Evolutionary conservation across 129 eudicot genomes (phyloP), one percentile per base, ranked within the genome.

Genomic region (Scalesia atractyloides): DNA sequence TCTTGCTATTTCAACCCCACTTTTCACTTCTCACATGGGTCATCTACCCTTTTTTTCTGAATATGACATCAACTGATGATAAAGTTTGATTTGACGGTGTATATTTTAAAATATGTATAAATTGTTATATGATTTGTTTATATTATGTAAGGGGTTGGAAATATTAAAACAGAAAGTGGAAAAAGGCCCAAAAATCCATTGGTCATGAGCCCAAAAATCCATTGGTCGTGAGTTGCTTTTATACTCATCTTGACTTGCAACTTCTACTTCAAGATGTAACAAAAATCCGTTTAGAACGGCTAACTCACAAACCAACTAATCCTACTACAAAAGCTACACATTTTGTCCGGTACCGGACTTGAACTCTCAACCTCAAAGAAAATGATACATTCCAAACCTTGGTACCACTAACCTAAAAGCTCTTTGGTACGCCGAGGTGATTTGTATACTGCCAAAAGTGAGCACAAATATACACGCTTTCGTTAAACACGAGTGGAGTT

Each of bases 201-300:
- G 70, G 82, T 64, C 77, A 61, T 72, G 80, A 66, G 76, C 44
- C 80, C 66, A 63, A 75, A 82, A 69, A 80, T 17, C 69, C 70
- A 60, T 64, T 80, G 70, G 82, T 64, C 77, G 53, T 72, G 80
- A 66, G 76, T 79, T 80, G 84, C 72, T 59, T 73, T 76, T 39
- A 41, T 8, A 17, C 26, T 61, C 63, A 63, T 12, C 51, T 33
- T 9, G n/a, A 50, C 24, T 26, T 64, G 22, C 69, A 79, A 44
- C 65, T 60, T 58, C 64, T 64, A 51, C 15, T 69, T 62, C 76
- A 49, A 43, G 15, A 53, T 37, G 67, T 61, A 41, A 41, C 1
- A 0, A 41, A 7, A 41, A 7, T 41, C 46, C 46, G 10, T 41
- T 41, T 41, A 41, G 2, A 41, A 41, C 46, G 2, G 9, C 8